Conservation (phyloP, 2,329 filamentous ascomycete genomes). For the Calonectria honghensis region DNA sequence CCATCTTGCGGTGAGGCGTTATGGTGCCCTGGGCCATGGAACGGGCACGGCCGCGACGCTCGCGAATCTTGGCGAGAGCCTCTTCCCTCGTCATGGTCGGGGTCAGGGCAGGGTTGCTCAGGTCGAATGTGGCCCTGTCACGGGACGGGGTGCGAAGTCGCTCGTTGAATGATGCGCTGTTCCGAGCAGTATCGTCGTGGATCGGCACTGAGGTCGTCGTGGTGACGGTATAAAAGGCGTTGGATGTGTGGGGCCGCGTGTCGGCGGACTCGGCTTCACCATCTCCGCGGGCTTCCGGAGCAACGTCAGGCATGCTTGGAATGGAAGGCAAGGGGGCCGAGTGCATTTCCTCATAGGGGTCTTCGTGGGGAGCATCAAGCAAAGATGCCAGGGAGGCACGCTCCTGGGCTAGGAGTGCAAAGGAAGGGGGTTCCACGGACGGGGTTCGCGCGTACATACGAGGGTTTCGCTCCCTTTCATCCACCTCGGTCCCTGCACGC, state of each 20-base stretch:
- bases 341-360: conserved; percentile 56
- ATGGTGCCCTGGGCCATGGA: conserved; percentile 79
- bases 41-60: conserved; percentile 81
- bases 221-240: conserved; percentile 68
- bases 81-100: conserved; percentile 83
- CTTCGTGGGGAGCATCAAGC: conserved; percentile 71
- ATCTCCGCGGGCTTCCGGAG: conserved; percentile 39
- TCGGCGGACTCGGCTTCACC: conserved; percentile 47
- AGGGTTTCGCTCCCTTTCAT: conserved; percentile 59
- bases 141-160: conserved; percentile 67
- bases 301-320: conserved; percentile 58
- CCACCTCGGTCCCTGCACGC: conserved; percentile 51
- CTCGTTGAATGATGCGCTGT: conserved; percentile 65
- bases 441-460: conserved; percentile 74
- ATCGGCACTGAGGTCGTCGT: conserved; percentile 73
- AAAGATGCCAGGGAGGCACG: conserved; percentile 77
- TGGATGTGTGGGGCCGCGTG: conserved; percentile 67
- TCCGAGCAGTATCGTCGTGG: conserved; percentile 64
- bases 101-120: conserved; percentile 75
- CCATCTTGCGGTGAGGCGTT: conserved; percentile 74
- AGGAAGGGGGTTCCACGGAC: conserved; percentile 77
- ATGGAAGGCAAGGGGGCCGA: conserved; percentile 61
- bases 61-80: conserved; percentile 84
- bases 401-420: conserved; percentile 71
- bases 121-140: conserved; percentile 68